phyloP scores from a whole-genome alignment of 2,329 filamentous ascomycete species.

The Raffaelea ambrosiae region DNA sequence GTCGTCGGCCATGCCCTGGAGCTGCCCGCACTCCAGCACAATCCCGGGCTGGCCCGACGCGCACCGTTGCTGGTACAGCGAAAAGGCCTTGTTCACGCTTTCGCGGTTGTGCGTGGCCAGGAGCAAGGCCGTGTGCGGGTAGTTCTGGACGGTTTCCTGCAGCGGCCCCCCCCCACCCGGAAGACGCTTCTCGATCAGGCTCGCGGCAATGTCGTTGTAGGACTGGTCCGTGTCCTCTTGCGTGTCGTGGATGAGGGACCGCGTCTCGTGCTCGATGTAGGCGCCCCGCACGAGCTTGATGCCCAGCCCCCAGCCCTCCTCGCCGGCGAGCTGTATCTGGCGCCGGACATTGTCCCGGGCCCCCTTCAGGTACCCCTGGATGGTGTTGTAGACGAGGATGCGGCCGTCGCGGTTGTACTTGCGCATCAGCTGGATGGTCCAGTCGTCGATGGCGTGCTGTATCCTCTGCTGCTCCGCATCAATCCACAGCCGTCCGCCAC shows the following conservation, averaged over 20 bases:
- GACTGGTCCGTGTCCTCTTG: conserved; percentile 60
- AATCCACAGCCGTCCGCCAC: conserved; percentile 66
- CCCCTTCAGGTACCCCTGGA: conserved; percentile 66
- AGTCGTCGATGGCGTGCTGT: conserved; percentile 69
- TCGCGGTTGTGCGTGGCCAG: conserved; percentile 75
- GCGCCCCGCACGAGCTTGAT: conserved; percentile 69
- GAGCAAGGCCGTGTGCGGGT: conserved; percentile 55
- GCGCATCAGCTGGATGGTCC: conserved; percentile 66
- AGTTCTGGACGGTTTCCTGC: conserved; percentile 26
- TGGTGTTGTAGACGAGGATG: conserved; percentile 70
- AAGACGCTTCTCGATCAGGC: conserved; percentile 57
- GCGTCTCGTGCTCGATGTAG: conserved; percentile 62
- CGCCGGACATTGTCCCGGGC: conserved; percentile 45
- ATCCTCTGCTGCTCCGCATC: conserved; percentile 76
- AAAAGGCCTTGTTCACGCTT: conserved; percentile 41
- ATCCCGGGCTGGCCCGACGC: neutral
- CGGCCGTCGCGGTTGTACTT: conserved; percentile 60
- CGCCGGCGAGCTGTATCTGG: conserved; percentile 50
- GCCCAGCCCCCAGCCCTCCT: conserved; percentile 58
- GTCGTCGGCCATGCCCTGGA: conserved; percentile 90
- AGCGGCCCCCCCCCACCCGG: conserved; percentile 39
- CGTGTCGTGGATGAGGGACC: conserved; percentile 60
- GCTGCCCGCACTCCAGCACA: neutral
- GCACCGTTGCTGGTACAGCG: neutral
- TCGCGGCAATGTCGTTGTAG: conserved; percentile 63